Evolutionary conservation across 495 filamentous ascomycete genomes (phyloP).

Genomic region (Penicillium antarcticum): DNA sequence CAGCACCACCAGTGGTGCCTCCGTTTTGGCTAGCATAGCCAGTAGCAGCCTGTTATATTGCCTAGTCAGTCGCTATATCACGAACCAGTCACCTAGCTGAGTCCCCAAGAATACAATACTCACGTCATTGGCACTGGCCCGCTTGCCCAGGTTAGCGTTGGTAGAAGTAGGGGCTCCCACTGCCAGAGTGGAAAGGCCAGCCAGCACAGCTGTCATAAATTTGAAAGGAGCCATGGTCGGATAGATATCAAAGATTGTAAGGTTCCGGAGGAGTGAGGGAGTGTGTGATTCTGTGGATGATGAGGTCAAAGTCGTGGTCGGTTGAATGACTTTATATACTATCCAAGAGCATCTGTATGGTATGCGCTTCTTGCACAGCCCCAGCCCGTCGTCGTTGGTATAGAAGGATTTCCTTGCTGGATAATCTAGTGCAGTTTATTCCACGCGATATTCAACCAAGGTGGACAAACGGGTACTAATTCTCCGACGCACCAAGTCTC

Average conservation of each 20-base stretch:
- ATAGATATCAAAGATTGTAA: background rate
- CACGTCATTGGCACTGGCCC: conserved; percentile 28
- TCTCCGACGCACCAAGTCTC: conserved; percentile 10
- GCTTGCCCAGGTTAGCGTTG: conserved; percentile 16
- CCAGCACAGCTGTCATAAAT: conserved; percentile 20
- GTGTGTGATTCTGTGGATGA: background rate
- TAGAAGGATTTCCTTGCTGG: conserved; percentile 1
- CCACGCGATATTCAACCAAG: background rate
- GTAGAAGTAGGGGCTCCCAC: conserved; percentile 30
- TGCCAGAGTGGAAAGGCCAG: conserved; percentile 25
- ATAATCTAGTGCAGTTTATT: background rate
- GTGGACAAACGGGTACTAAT: background rate
- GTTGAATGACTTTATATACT: background rate
- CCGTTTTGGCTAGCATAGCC: conserved; percentile 46
- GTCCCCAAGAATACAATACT: background rate
- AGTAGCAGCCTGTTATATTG: conserved; percentile 18
- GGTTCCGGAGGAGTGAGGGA: background rate
- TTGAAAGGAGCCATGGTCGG: conserved; percentile 27
- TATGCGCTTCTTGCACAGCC: background rate
- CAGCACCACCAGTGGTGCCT: conserved; percentile 57
- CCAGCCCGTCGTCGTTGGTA: background rate
- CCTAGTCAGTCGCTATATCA: background rate
- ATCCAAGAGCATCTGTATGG: background rate
- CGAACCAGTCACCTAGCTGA: background rate
- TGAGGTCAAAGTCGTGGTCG: background rate